Evolutionary conservation across 1,284 basidiomycete species (phyloP).

Genomic region (Pseudozyma tsukubaensis): DNA sequence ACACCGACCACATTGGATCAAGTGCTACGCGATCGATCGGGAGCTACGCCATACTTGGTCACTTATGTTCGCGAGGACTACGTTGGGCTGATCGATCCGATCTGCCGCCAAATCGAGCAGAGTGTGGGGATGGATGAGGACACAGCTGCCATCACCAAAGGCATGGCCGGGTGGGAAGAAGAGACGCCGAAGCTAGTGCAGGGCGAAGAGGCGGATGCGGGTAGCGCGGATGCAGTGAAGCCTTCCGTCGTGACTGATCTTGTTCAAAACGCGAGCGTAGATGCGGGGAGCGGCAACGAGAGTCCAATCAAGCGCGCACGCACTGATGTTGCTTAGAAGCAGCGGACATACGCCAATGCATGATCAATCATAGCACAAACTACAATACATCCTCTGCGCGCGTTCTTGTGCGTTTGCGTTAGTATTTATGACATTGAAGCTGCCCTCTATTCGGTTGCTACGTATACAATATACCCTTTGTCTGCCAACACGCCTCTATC

Average conservation of each 20-base stretch:
- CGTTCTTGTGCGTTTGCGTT: not conserved
- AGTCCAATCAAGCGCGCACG: conserved; percentile 46
- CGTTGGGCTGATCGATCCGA: conserved; percentile 41
- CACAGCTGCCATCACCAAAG: not conserved
- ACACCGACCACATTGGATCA: conserved; percentile 36
- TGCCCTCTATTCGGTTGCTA: conserved; percentile 10
- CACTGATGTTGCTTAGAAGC: conserved; percentile 25
- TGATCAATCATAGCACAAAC: not conserved
- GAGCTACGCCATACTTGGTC: conserved; percentile 67
- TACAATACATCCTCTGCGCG: not conserved
- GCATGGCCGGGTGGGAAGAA: not conserved
- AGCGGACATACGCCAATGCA: not conserved
- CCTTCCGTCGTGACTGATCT: conserved; percentile 10
- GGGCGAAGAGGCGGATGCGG: not conserved
- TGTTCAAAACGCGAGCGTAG: not conserved
- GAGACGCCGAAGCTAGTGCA: not conserved
- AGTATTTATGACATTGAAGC: too few species aligned
- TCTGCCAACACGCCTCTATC: conserved; percentile 61
- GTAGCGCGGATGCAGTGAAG: not conserved
- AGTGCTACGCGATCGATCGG: conserved; percentile 59
- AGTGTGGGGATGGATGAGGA: conserved; percentile 20
- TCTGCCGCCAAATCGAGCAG: conserved; percentile 30
- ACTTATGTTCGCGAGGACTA: conserved; percentile 59
- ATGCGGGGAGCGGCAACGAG: conserved; percentile 18
- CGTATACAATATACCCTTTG: conserved; percentile 49